Percentiles rank a stretch among this genome's conserved stretches.
These are phyloP conservation scores for Ophiostoma populinum DNA, from an alignment of 2,329 filamentous ascomycete species.

Conservation along the genomic window DNA sequence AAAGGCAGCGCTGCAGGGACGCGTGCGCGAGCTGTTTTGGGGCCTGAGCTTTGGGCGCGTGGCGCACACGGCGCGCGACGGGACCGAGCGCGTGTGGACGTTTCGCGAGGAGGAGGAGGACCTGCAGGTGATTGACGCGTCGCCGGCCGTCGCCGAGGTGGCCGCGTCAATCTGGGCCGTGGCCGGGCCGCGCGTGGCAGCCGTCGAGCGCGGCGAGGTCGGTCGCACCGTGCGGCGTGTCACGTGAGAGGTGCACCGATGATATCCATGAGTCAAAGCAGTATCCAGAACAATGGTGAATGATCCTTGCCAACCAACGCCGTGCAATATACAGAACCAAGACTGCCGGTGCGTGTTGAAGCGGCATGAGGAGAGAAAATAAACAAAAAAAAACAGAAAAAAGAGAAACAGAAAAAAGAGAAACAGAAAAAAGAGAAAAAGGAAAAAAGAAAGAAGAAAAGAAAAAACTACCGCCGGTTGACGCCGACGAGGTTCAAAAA, in stretches of 20 bases:
- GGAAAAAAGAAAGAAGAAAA: not conserved
- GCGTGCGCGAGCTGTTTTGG: conserved; percentile 60
- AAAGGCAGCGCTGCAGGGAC: conserved; percentile 61
- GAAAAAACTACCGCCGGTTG: conserved; percentile 24
- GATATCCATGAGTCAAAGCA: not conserved
- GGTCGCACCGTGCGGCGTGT: conserved; percentile 29
- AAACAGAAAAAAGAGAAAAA: not conserved
- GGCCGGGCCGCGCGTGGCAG: conserved; percentile 28
- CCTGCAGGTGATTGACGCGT: conserved; percentile 36
- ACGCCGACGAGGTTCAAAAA: conserved; percentile 68
- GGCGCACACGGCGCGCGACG: not conserved
- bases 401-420: conserved; percentile 1
- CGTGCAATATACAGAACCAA: conserved; percentile 2
- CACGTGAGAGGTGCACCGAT: too few relatives aligned
- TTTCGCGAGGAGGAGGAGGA: conserved; percentile 35
- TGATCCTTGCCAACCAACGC: conserved; percentile 2
- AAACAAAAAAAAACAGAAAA: not conserved
- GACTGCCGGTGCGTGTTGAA: conserved; percentile 13
- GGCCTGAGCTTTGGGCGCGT: conserved; percentile 31
- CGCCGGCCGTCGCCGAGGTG: conserved; percentile 36
- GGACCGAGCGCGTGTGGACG: conserved; percentile 13
- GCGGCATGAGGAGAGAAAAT: conserved; percentile 8
- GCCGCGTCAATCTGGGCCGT: conserved; percentile 36
- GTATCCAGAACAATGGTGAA: not conserved
- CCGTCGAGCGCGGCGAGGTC: conserved; percentile 31